Conservation (phyloP, 176 grass and related monocot species). For the Alloteropsis semialata region DNA sequence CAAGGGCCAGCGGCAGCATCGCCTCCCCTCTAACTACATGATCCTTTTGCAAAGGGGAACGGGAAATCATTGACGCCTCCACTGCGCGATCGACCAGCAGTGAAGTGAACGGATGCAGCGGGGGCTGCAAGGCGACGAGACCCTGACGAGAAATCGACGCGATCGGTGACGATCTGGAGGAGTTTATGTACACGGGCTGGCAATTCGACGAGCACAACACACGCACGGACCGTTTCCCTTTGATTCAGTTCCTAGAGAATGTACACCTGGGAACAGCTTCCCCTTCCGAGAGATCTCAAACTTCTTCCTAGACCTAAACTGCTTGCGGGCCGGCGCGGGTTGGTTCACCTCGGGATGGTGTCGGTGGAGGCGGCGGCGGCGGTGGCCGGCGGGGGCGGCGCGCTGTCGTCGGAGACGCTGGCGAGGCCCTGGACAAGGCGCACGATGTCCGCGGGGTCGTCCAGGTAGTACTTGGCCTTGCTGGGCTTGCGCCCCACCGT, state of each 20-base stretch:
- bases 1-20: background rate
- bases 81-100: background rate
- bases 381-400: background rate
- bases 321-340: rapidly evolving
- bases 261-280: slow-evolving; percentile 30
- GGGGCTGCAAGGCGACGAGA: background rate
- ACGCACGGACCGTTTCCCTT: background rate
- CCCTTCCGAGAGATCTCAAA: background rate
- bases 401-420: slow-evolving; percentile 53
- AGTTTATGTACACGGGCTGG: background rate
- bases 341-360: background rate
- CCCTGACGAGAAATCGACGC: background rate
- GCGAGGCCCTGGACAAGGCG: slow-evolving; percentile 78
- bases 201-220: background rate
- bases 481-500: slow-evolving; percentile 89
- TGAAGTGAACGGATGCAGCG: too few relatives aligned
- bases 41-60: too few relatives aligned
- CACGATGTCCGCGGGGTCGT: slow-evolving; percentile 67
- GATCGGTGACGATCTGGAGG: background rate
- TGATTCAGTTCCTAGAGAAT: background rate
- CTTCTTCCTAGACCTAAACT: background rate
- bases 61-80: slow-evolving; percentile 12
- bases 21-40: background rate
- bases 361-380: background rate
- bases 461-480: slow-evolving; percentile 97